Conservation (phyloP, 1,284 basidiomycete genomes). For the Cystobasidium slooffiae region DNA sequence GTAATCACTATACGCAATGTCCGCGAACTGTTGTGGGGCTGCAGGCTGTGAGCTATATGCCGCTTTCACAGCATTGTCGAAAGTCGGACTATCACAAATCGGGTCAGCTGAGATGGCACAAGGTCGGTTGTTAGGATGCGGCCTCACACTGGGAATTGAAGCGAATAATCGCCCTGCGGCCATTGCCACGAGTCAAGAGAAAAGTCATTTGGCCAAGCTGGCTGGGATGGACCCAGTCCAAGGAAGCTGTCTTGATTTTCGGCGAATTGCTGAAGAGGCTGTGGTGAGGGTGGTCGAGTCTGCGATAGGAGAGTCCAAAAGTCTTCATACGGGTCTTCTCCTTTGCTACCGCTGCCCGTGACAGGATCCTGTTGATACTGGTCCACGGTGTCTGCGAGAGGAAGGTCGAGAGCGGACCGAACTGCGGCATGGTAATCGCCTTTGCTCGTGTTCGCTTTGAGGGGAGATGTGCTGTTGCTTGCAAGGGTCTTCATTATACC, state of each 20-base stretch:
- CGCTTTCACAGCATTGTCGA: conserved; percentile 5
- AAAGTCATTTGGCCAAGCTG: conserved; percentile 9
- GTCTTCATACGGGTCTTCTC: conserved; percentile 6
- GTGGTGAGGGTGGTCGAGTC: conserved; percentile 7
- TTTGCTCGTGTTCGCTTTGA: conserved; percentile 6
- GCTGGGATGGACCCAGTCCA: background rate
- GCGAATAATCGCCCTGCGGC: conserved; percentile 4
- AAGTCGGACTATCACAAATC: background rate
- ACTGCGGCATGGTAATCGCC: conserved; percentile 3
- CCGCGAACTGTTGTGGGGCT: background rate
- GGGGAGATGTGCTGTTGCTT: conserved; percentile 15
- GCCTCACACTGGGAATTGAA: background rate
- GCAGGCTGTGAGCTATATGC: conserved; percentile 8
- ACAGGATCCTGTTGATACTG: background rate
- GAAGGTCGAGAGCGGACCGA: conserved; percentile 5
- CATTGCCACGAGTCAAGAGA: conserved; percentile 23
- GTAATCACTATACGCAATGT: too few species aligned
- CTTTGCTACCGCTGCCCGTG: background rate
- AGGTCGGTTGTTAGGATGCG: background rate
- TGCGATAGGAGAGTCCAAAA: conserved; percentile 23
- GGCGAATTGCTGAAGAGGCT: background rate
- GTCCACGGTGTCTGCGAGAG: background rate
- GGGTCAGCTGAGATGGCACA: background rate
- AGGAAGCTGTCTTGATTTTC: conserved; percentile 3
- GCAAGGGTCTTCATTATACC: conserved; percentile 23